phyloP scores from a whole-genome alignment of 768 basidiomycete species.

The Pleurotus pulmonarius region DNA sequence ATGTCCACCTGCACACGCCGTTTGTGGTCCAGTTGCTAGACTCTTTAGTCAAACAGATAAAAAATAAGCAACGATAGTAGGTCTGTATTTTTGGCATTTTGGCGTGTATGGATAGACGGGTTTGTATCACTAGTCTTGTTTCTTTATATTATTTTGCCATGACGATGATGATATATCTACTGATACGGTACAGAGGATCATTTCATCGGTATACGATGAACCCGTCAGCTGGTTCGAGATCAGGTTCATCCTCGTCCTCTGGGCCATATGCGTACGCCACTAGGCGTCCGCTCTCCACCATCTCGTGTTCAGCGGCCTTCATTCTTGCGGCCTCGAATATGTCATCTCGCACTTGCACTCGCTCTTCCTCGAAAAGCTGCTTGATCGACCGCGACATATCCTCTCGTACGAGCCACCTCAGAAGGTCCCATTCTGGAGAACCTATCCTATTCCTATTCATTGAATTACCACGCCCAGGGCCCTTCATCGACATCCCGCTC shows the following conservation, averaged over 20 bases:
- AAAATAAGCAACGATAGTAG: too few relatives aligned
- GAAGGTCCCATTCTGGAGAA: not conserved
- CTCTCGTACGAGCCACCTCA: not conserved
- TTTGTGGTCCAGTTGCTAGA: not conserved
- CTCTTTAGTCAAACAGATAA: not conserved
- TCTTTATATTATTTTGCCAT: too few relatives aligned
- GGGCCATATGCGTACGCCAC: not conserved
- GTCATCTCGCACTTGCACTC: not conserved
- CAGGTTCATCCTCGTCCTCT: constrained; percentile 18
- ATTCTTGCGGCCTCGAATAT: not conserved
- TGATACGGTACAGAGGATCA: too few relatives aligned
- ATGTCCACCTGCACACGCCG: not conserved
- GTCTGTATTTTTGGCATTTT: too few relatives aligned
- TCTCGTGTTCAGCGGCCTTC: not conserved
- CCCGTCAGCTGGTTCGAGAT: too few relatives aligned
- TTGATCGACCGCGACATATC: not conserved
- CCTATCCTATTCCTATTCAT: too few relatives aligned
- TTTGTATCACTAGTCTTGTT: too few relatives aligned
- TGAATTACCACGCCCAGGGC: too few relatives aligned
- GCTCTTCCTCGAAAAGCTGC: not conserved
- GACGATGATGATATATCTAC: too few relatives aligned
- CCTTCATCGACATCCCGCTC: not conserved
- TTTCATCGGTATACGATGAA: too few relatives aligned
- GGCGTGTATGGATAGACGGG: too few relatives aligned
- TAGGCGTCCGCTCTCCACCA: not conserved